phyloP scores from a whole-genome alignment of 1,284 basidiomycete genomes.

The Ustilago shanxiensis region DNA sequence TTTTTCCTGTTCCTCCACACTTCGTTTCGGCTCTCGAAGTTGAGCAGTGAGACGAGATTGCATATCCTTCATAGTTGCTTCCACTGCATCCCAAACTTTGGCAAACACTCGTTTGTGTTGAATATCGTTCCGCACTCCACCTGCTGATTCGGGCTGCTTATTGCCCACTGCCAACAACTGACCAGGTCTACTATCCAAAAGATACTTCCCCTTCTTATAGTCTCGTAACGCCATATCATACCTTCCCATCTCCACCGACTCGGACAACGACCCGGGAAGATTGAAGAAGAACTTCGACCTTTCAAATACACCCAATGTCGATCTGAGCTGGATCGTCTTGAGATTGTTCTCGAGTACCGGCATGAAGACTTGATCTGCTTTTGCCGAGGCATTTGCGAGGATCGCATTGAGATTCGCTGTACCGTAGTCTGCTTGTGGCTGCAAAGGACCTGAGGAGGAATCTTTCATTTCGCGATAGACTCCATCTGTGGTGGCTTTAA shows the following conservation, averaged over 20 bases:
- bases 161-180: conserved; percentile 78
- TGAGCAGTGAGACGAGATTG: conserved; percentile 80
- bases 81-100: conserved; percentile 95
- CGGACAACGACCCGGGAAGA: conserved; percentile 89
- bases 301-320: conserved; percentile 94
- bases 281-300: conserved; percentile 99
- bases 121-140: conserved; percentile 44
- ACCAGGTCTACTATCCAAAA: conserved; percentile 86
- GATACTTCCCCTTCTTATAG: conserved; percentile 95
- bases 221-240: conserved; percentile 94
- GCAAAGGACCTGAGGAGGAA: conserved; percentile 81
- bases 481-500: conserved; percentile 95
- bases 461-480: conserved; percentile 85
- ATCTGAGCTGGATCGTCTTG: conserved; percentile 91
- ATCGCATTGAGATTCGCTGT: conserved; percentile 82
- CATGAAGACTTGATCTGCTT: conserved; percentile 94
- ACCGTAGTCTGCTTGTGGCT: conserved; percentile 82
- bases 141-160: conserved; percentile 30
- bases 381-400: conserved; percentile 76
- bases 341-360: conserved; percentile 95
- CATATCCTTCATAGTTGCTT: conserved; percentile 95
- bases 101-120: conserved; percentile 88
- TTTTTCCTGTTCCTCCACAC: conserved; percentile 94
- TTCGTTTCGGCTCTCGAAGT: conserved; percentile 82
- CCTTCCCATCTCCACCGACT: conserved; percentile 80